Evolutionary conservation across 257 asterid genomes (phyloP).

Genomic region (Solanum rostratum): DNA sequence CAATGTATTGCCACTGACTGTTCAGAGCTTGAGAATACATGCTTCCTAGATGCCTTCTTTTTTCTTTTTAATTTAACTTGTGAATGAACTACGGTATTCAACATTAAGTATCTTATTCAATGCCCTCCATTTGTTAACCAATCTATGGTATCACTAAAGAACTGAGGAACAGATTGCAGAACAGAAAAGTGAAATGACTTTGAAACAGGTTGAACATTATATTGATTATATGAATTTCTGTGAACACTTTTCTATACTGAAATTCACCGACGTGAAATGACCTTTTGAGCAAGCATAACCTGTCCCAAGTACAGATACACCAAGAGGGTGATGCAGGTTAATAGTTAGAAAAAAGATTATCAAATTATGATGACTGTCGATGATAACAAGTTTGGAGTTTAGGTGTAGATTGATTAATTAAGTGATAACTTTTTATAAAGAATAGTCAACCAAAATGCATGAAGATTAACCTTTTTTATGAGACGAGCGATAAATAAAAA

Average conservation of each 20-base stretch:
- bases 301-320: neutral
- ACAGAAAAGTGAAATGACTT: neutral
- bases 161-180: neutral
- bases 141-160: neutral
- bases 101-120: neutral
- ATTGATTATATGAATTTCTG: neutral
- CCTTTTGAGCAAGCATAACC: neutral
- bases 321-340: neutral
- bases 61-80: neutral
- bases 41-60: neutral
- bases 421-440: neutral
- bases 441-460: neutral
- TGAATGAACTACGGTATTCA: neutral
- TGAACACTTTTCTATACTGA: neutral
- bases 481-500: neutral
- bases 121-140: neutral
- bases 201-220: neutral
- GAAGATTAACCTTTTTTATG: neutral
- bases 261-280: neutral
- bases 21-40: neutral
- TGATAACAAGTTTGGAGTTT: neutral
- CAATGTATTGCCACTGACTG: neutral
- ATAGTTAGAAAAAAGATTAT: neutral
- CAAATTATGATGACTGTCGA: neutral
- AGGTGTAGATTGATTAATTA: neutral